Percentiles rank a stretch among this genome's conserved stretches.
Evolutionary conservation across 2,329 filamentous ascomycete species (phyloP).

Genomic region (Fusarium ambrosium): DNA sequence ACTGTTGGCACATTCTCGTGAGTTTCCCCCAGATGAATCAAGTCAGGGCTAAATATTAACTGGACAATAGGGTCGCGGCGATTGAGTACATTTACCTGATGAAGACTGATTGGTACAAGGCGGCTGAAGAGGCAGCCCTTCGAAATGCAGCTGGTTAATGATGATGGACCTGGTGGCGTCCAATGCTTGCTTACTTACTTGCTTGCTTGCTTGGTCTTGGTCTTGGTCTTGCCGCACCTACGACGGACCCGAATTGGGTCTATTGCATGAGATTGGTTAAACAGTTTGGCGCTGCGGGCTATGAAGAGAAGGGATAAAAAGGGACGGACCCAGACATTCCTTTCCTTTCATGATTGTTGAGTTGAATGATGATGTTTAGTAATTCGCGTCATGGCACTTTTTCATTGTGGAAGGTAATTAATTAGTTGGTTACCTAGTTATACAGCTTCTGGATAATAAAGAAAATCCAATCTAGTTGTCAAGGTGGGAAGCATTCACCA

Average conservation of each 20-base stretch:
- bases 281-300: background rate
- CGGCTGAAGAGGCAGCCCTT: slow-evolving; percentile 65
- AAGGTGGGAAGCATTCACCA: background rate
- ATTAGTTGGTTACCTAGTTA: background rate
- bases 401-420: background rate
- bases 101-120: slow-evolving; percentile 66
- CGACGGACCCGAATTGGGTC: background rate
- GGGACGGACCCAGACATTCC: background rate
- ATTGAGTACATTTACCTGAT: slow-evolving; percentile 68
- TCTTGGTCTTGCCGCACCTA: background rate
- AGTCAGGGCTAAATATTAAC: slow-evolving; percentile 18
- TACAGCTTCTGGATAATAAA: background rate
- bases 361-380: background rate
- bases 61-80: slow-evolving; percentile 58
- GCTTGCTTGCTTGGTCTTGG: background rate
- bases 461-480: background rate
- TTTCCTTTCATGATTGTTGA: background rate
- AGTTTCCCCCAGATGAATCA: slow-evolving; percentile 46
- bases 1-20: slow-evolving; percentile 77
- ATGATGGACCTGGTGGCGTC: slow-evolving; percentile 15
- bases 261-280: background rate
- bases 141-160: slow-evolving; percentile 64
- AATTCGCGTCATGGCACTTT: background rate
- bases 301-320: background rate
- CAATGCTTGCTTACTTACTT: background rate